These are phyloP conservation scores for Gossypium australe DNA, from an alignment of 345 rosid genomes.

Conservation along the genomic window DNA sequence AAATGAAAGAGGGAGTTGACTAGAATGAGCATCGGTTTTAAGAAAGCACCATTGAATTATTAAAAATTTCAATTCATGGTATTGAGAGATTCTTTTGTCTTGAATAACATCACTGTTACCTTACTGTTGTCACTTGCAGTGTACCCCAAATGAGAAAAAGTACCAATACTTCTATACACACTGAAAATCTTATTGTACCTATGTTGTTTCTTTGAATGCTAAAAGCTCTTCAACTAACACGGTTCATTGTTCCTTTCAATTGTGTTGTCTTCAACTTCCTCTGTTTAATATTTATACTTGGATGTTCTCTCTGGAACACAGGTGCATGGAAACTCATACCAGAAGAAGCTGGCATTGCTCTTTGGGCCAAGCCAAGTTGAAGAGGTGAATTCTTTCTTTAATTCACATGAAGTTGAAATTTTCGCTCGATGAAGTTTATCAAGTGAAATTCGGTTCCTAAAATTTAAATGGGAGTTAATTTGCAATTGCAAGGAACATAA, in stretches of 20 bases:
- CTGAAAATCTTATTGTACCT: background rate
- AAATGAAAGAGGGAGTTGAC: background rate
- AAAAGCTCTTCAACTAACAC: background rate
- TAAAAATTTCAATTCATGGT: background rate
- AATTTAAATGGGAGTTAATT: background rate
- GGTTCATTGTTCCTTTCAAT: background rate
- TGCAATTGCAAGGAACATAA: background rate
- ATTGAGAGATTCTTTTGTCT: no score
- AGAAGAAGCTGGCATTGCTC: slow-evolving; percentile 77
- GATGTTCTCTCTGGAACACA: slow-evolving; percentile 24
- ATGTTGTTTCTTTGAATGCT: background rate
- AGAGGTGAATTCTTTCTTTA: slow-evolving; percentile 51
- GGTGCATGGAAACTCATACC: slow-evolving; percentile 95
- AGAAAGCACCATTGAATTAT: background rate
- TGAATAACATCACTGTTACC: no score
- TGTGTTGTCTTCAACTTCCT: background rate
- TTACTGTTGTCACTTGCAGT: no score
- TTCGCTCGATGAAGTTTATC: background rate
- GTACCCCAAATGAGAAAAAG: no score
- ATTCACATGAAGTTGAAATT: background rate
- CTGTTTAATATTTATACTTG: background rate
- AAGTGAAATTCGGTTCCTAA: background rate
- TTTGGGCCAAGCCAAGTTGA: slow-evolving; percentile 63
- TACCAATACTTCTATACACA: no score
- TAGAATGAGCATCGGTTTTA: background rate